phyloP scores from a whole-genome alignment of 192 early-diverging fungal species.

The Backusella macrospora region DNA sequence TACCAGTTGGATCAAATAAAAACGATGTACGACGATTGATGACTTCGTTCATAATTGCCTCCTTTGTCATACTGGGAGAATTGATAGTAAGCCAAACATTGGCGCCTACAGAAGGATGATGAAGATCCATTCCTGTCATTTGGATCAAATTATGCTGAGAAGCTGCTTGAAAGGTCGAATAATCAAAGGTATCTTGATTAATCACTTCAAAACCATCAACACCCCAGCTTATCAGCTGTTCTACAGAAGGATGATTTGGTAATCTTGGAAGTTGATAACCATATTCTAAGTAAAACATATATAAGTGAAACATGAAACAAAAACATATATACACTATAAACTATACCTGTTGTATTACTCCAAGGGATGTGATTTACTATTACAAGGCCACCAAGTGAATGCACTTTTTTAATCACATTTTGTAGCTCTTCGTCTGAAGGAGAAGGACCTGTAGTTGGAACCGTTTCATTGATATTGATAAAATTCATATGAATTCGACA shows the following conservation, averaged over 20 bases:
- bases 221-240: conserved; percentile 62
- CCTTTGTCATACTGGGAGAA: conserved; percentile 43
- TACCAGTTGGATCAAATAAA: conserved; percentile 69
- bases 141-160: conserved; percentile 51
- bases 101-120: conserved; percentile 58
- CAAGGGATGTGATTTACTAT: conserved; percentile 82
- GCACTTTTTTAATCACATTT: conserved; percentile 58
- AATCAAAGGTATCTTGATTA: conserved; percentile 63
- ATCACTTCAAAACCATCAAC: conserved; percentile 73
- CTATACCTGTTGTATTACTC: conserved; percentile 64
- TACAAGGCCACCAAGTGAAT: conserved; percentile 69
- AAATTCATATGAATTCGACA: conserved; percentile 78
- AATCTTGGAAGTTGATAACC: conserved; percentile 59
- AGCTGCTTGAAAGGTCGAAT: conserved; percentile 57
- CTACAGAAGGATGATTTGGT: conserved; percentile 62
- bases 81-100: conserved; percentile 67
- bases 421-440: conserved; percentile 66
- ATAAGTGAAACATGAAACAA: not conserved
- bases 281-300: conserved; percentile 37
- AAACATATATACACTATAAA: not conserved
- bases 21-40: conserved; percentile 60
- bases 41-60: conserved; percentile 61
- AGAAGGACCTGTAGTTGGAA: conserved; percentile 48
- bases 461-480: conserved; percentile 61
- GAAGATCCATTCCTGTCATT: conserved; percentile 69